Percentiles rank a stretch among this genome's conserved stretches.
phyloP scores from a whole-genome alignment of 495 filamentous ascomycete genomes.

The Lepraria neglecta region DNA sequence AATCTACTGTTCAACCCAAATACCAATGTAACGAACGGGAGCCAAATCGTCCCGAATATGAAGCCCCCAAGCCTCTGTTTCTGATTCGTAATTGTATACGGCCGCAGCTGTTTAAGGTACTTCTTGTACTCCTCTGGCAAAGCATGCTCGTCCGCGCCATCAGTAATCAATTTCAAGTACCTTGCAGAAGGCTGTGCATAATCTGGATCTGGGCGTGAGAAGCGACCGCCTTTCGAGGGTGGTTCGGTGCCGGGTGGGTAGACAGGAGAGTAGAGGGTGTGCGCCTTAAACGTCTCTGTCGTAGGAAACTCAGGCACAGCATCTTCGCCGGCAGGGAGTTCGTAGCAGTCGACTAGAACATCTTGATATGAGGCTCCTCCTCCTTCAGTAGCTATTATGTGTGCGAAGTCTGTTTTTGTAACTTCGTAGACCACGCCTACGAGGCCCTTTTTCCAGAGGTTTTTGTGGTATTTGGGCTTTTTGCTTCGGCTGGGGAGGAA shows the following conservation, averaged over 20 bases:
- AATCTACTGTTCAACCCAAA: conserved; percentile 44
- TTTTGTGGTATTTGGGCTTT: conserved; percentile 39
- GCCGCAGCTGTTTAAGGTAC: conserved; percentile 58
- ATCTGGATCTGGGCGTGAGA: conserved; percentile 52
- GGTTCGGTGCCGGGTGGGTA: conserved; percentile 16
- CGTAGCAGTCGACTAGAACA: conserved; percentile 67
- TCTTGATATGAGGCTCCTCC: conserved; percentile 77
- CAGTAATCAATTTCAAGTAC: conserved; percentile 70
- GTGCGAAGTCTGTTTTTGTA: conserved; percentile 69
- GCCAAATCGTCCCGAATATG: conserved; percentile 55
- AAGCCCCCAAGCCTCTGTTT: conserved; percentile 59
- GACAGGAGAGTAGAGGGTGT: conserved; percentile 54
- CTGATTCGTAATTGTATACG: conserved; percentile 61
- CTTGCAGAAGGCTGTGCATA: conserved; percentile 78
- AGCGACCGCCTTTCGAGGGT: conserved; percentile 32
- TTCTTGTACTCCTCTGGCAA: conserved; percentile 66
- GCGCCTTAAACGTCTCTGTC: conserved; percentile 45
- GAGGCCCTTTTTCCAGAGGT: conserved; percentile 67
- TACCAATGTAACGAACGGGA: conserved; percentile 49
- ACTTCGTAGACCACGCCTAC: conserved; percentile 95
- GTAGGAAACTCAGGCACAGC: conserved; percentile 39
- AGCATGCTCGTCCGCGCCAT: conserved; percentile 69
- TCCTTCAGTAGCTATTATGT: conserved; percentile 85
- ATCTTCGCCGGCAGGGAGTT: conserved; percentile 46
- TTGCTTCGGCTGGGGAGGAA: conserved; percentile 24